phyloP scores from a whole-genome alignment of 352 stramenopile species.

The Globisporangium alternatum region DNA sequence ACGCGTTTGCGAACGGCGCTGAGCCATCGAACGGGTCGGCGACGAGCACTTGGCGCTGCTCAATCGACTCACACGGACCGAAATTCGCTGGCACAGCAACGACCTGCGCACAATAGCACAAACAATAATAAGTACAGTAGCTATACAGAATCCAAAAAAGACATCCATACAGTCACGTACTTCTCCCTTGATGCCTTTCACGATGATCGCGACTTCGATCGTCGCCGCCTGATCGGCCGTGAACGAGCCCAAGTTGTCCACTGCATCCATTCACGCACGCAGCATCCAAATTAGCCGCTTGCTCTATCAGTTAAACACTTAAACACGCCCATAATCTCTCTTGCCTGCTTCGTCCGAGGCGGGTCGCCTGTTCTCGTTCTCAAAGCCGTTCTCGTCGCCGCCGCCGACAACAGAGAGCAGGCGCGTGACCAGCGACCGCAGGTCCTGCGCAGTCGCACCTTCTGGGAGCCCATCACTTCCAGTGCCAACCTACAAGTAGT shows the following conservation, averaged over 20 bases:
- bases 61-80: slow-evolving; percentile 62
- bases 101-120: slow-evolving; percentile 29
- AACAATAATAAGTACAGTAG: background rate
- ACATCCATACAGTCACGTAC: slow-evolving; percentile 16
- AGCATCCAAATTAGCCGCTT: background rate
- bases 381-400: slow-evolving; percentile 29
- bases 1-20: slow-evolving; percentile 35
- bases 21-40: slow-evolving; percentile 64
- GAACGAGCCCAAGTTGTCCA: slow-evolving; percentile 59
- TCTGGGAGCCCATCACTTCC: background rate
- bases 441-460: slow-evolving; percentile 30
- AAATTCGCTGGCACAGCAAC: slow-evolving; percentile 74
- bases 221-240: slow-evolving; percentile 67
- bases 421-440: slow-evolving; percentile 43
- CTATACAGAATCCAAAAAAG: background rate
- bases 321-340: background rate
- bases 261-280: slow-evolving; percentile 22
- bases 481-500: background rate
- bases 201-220: slow-evolving; percentile 59
- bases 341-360: slow-evolving; percentile 52
- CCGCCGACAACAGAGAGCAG: slow-evolving; percentile 31
- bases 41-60: slow-evolving; percentile 34
- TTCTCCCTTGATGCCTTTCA: slow-evolving; percentile 75
- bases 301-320: too few species aligned
- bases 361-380: slow-evolving; percentile 31